A percentile compares a stretch with the other conserved stretches of the same genome.
These are phyloP conservation scores for Hippophae tibetana DNA, from an alignment of 306 rosid genomes.

Conservation along the genomic window DNA sequence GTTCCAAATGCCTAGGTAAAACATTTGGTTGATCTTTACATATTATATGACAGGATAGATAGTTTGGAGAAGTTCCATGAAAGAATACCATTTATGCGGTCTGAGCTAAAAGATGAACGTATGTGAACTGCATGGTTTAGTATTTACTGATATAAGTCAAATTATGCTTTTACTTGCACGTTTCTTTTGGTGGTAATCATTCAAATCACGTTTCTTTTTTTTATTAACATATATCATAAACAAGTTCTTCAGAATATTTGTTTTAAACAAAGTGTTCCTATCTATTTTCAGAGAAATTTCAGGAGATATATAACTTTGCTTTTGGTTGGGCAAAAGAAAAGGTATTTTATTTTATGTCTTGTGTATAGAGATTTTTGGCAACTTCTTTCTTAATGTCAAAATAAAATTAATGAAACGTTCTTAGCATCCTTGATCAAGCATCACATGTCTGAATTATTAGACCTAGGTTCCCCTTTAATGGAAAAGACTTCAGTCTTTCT, in stretches of 20 bases:
- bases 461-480: background rate
- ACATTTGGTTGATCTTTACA: constrained; percentile 6
- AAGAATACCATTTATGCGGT: constrained; percentile 79
- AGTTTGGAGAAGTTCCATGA: constrained; percentile 82
- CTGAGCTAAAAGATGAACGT: constrained; percentile 97
- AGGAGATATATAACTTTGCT: constrained; percentile 92
- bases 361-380: background rate
- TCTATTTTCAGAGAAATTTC: constrained; percentile 74
- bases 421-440: background rate
- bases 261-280: constrained; percentile 20
- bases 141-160: background rate
- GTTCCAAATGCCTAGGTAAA: background rate
- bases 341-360: constrained; percentile 42
- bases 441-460: background rate
- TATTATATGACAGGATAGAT: constrained; percentile 72
- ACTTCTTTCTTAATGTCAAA: background rate
- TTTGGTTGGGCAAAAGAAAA: constrained; percentile 99
- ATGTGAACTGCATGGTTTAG: constrained; percentile 19
- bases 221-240: background rate
- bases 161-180: background rate
- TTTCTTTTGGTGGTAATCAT: background rate
- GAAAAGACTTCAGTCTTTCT: too few species aligned
- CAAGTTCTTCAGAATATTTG: background rate
- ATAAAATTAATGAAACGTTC: background rate
- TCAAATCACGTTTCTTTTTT: background rate